phyloP scores from a whole-genome alignment of 495 filamentous ascomycete species.

The Daldinia childiae region DNA sequence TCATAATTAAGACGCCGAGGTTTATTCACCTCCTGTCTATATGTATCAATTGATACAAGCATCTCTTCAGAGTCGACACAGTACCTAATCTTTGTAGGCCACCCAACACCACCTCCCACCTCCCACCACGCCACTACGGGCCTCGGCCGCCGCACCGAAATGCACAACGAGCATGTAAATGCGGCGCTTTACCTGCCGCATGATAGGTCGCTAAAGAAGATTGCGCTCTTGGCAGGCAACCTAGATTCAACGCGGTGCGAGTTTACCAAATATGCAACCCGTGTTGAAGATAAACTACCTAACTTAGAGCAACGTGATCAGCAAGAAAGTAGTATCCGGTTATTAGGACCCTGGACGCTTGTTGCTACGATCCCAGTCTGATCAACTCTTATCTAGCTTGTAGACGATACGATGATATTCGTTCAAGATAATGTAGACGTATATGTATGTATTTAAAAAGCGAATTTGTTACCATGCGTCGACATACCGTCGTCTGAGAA shows the following conservation, averaged over 20 bases:
- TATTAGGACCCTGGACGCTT: background rate
- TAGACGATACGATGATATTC: background rate
- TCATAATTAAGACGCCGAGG: too few relatives aligned
- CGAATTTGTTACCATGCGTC: background rate
- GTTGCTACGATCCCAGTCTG: background rate
- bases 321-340: background rate
- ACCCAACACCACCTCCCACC: too few relatives aligned
- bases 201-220: background rate
- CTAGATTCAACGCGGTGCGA: background rate
- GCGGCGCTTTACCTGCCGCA: background rate
- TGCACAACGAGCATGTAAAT: background rate
- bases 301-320: background rate
- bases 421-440: background rate
- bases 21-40: too few relatives aligned
- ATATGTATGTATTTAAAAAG: background rate
- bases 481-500: slow-evolving; percentile 23
- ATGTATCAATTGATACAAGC: too few relatives aligned
- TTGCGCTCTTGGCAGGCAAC: background rate
- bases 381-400: background rate
- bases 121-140: too few relatives aligned
- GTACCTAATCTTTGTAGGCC: too few relatives aligned
- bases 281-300: too few relatives aligned
- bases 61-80: too few relatives aligned
- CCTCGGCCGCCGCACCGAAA: too few relatives aligned
- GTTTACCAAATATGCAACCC: background rate